Base-by-base conservation (phyloP, 2,329 filamentous ascomycete genomes). In the Penicillium vulpinum region DNA sequence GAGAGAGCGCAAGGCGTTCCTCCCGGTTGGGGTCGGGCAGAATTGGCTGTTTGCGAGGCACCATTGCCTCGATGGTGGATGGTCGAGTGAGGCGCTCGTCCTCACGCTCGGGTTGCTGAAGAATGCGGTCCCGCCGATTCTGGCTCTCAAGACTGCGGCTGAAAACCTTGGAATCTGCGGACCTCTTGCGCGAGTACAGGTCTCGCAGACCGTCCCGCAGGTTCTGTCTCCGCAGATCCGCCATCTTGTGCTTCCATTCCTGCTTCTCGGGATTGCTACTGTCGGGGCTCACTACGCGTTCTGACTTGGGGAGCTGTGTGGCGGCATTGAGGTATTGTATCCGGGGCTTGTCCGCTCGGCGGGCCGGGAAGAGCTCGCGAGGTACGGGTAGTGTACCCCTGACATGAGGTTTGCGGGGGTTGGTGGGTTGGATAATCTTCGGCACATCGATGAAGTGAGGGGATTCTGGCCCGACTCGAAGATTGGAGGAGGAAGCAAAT, bases 361-460 rank as follows among this genome's bases (percentile, higher is more conserved):
- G 81, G 57, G 80, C 73, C 5, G 82, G 81, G 78, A 97, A 97
- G 63, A 97, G 78, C 55, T 90, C 83, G 61, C 92, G 88, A 35
- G 94, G 93, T 0, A 91, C 81, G 9, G 94, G 94, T 0, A 99
- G 83, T 56, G 88, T 85, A 65, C 94, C 94, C 73, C 91, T 91
- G 33, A 91, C 73, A 47, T 65, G 67, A 16, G 76, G 78, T 57
- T 78, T 78, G 50, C 73, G 68, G 4, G 78, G 75, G 40, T 78
- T 75, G n/a, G 84, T 81, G 49, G 88, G 85, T 73, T 96, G 91
- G n/a, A 86, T 83, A 47, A 89, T 84, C 64, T 82, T 81, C 46
- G 92, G 93, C 54, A 97, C 81, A 63, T 91, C 86, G 77, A 97
- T 89, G 80, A 89, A 97, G 62, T 85, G 84, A 45, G 94, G 93